A percentile compares a stretch with the other conserved stretches of the same genome.
Evolutionary conservation across 2,329 filamentous ascomycete genomes (phyloP).

Genomic region (Claviceps africana): DNA sequence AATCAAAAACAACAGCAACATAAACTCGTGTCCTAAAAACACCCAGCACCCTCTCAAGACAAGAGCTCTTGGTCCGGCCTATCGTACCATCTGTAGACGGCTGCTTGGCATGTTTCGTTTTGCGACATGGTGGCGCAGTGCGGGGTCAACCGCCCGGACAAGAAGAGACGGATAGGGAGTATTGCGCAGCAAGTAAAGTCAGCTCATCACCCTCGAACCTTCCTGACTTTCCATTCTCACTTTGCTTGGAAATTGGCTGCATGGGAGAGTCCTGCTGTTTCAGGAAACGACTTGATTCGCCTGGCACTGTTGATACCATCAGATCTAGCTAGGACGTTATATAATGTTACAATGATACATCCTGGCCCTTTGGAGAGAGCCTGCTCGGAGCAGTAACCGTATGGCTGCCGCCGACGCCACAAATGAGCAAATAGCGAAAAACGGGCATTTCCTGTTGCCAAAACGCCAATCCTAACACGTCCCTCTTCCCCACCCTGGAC

Average conservation of each 20-base stretch:
- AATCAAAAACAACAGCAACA: too few relatives aligned
- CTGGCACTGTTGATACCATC: neutral
- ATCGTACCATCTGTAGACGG: too few relatives aligned
- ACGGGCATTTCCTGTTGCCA: neutral
- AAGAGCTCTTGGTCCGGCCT: too few relatives aligned
- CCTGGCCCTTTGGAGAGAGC: slow-evolving; percentile 4
- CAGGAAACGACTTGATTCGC: neutral
- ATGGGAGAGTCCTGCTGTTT: too few relatives aligned
- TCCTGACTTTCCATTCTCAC: too few relatives aligned
- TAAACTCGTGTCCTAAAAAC: too few relatives aligned
- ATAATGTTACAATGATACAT: slow-evolving; percentile 19
- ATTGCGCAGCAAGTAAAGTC: neutral
- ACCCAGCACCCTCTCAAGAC: too few relatives aligned
- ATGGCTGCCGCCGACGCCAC: slow-evolving; percentile 8
- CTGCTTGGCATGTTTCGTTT: too few relatives aligned
- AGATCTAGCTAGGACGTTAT: neutral
- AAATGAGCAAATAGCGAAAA: slow-evolving; percentile 10
- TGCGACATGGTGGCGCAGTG: too few relatives aligned
- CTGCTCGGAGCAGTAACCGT: neutral
- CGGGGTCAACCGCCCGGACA: neutral
- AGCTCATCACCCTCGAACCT: neutral
- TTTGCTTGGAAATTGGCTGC: neutral
- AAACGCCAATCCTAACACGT: slow-evolving; percentile 6
- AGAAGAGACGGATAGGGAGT: neutral
- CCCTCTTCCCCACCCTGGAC: neutral